These are phyloP conservation scores for Penicillium verrucosum DNA, from an alignment of 2,329 filamentous ascomycete species.

Conservation along the genomic window DNA sequence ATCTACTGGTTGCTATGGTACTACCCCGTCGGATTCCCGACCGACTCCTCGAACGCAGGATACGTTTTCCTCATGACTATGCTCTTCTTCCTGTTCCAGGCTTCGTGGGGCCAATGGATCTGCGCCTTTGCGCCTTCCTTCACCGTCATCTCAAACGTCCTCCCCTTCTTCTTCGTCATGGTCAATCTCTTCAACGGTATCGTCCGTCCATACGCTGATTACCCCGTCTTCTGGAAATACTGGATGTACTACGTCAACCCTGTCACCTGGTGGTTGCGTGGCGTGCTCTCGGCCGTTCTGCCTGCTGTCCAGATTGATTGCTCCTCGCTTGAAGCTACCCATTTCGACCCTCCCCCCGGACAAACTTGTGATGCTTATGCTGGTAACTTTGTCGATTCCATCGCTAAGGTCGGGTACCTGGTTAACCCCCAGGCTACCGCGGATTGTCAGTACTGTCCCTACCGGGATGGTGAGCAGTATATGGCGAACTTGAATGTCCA, in stretches of 20 bases:
- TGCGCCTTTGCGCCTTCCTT: constrained; percentile 76
- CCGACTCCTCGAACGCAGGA: constrained; percentile 62
- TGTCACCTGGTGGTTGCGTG: constrained; percentile 68
- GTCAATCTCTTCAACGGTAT: constrained; percentile 75
- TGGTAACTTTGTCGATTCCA: constrained; percentile 51
- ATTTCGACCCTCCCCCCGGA: constrained; percentile 63
- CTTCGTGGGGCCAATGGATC: constrained; percentile 79
- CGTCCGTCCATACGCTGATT: constrained; percentile 62
- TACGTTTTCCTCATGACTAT: constrained; percentile 77
- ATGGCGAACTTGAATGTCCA: constrained; percentile 57
- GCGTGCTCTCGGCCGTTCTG: constrained; percentile 64
- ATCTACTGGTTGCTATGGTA: constrained; percentile 77
- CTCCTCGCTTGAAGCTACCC: constrained; percentile 55
- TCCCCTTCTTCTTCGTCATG: constrained; percentile 80
- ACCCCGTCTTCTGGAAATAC: constrained; percentile 70
- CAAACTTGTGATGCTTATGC: constrained; percentile 66
- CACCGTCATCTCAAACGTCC: constrained; percentile 70
- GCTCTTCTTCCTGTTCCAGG: constrained; percentile 73
- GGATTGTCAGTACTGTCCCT: constrained; percentile 69
- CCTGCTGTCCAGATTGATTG: constrained; percentile 52
- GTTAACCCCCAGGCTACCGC: constrained; percentile 57
- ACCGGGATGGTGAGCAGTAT: constrained; percentile 63
- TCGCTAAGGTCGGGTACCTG: constrained; percentile 58
- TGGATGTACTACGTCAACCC: constrained; percentile 70
- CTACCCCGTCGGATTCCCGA: constrained; percentile 68